Base-by-base conservation (phyloP, 2,329 filamentous ascomycete species). In the Ophiognomonia clavigignenti-juglandacearum region DNA sequence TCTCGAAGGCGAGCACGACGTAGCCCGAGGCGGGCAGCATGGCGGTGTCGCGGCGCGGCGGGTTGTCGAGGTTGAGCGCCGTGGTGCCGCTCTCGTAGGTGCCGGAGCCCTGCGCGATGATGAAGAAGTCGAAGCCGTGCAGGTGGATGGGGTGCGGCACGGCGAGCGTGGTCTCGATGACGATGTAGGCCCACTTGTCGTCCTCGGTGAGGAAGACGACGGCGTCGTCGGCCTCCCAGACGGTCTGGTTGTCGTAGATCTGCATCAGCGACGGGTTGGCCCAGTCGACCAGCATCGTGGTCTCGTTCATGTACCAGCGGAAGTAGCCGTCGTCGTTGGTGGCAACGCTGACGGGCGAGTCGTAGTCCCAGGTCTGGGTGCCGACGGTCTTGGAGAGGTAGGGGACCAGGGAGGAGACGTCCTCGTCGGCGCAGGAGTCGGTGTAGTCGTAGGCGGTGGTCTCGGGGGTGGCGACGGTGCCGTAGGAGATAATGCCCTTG, bases 301-400 rank as follows among this genome's bases (percentile, higher is more conserved):
- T 73, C 27, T 61, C 64, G 58, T 75, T 75, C 47, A 77, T 57
- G n/a, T 64, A 69, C 74, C 73, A 77, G 31, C 63, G 64, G 60
- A 74, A 72, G 52, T 68, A 61, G 18, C 62, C 57, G 6, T 56
- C 56, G 11, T 57, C 49, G 43, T 60, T 59, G 24, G 24, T 6
- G 24, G 6, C 24, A 10, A 40, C 41, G n/a, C 54, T 48, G 23
- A 62, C 56, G 5, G 53, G 53, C 39, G 62, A 55, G 34, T 63
- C 51, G 37, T 64, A 52, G 27, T 59, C 54, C 54, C 60, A 57
- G 40, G 50, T 51, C 18, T 59, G 55, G 10, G 48, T 40, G 2
- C 60, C 59, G 4, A 71, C 66, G 0, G 61, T 61, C 47, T 64
- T 58, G 23, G 56, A 38, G 10, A 69, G 31, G 10, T 64, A 58